Evolutionary conservation across 148 eudicot species (phyloP).

Genomic region (Drosera capensis): DNA sequence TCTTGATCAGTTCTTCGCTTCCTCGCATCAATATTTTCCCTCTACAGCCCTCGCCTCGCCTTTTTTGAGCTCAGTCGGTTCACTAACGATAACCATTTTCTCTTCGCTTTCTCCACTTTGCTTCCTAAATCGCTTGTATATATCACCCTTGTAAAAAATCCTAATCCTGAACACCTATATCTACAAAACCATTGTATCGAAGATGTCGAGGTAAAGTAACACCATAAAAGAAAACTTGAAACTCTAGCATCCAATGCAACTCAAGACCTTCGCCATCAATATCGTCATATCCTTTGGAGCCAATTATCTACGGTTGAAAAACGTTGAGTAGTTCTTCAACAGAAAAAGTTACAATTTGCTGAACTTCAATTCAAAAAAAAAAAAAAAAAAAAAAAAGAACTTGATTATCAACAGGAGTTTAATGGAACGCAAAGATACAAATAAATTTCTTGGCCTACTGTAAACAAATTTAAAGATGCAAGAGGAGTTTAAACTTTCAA

Average conservation of each 20-base stretch:
- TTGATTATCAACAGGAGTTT: no score
- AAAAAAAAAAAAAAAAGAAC: no score
- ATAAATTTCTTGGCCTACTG: no score
- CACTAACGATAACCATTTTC: not conserved
- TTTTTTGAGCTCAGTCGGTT: not conserved
- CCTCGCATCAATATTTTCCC: not conserved
- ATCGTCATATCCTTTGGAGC: conserved; percentile 4
- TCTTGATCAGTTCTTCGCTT: conserved; percentile 1
- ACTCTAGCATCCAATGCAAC: conserved; percentile 6
- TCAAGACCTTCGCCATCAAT: conserved; percentile 8
- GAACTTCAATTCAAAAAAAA: no score
- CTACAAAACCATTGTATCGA: conserved; percentile 3
- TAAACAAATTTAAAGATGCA: no score
- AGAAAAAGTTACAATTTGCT: conserved; percentile 7
- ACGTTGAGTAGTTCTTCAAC: conserved; percentile 10
- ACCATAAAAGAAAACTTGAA: conserved; percentile 2
- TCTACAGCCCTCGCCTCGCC: not conserved
- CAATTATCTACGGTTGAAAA: conserved; percentile 8
- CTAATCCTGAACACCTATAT: conserved; percentile 3
- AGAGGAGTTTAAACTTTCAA: no score
- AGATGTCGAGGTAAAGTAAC: not conserved
- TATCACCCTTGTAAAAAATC: conserved; percentile 7
- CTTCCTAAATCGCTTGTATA: conserved; percentile 5
- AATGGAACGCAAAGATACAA: no score
- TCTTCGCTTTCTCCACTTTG: not conserved